phyloP scores from a whole-genome alignment of 805 yeast genomes.

The Ogataea degrootiae region DNA sequence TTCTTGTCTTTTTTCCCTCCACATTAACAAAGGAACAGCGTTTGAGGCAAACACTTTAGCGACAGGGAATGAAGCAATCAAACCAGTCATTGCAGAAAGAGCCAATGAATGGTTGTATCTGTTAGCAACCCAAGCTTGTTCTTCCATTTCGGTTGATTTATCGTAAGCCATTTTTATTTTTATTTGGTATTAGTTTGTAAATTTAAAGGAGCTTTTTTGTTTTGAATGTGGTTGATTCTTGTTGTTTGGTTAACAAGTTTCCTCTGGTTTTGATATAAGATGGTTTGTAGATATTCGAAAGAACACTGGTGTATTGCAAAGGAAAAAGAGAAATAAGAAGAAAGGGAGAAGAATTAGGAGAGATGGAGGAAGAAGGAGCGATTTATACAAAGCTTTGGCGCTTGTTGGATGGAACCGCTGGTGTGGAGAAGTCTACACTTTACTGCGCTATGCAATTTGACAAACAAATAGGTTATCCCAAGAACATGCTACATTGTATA shows the following conservation, averaged over 20 bases:
- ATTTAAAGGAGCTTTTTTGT: neutral
- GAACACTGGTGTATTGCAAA: neutral
- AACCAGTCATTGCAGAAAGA: slow-evolving; percentile 52
- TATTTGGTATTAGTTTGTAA: slow-evolving; percentile 1
- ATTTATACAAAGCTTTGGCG: neutral
- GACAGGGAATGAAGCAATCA: slow-evolving; percentile 54
- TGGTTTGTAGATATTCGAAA: too few species aligned
- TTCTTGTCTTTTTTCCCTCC: slow-evolving; percentile 36
- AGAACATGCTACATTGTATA: too few species aligned
- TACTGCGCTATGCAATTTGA: too few species aligned
- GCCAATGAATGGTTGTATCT: slow-evolving; percentile 49
- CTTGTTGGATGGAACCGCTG: neutral
- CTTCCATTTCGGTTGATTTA: slow-evolving; percentile 33
- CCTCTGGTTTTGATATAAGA: too few species aligned
- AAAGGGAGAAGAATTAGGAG: neutral
- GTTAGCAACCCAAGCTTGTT: slow-evolving; percentile 46
- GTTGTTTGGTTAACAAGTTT: neutral
- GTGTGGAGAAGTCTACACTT: neutral
- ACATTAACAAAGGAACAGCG: slow-evolving; percentile 54
- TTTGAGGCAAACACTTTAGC: slow-evolving; percentile 55
- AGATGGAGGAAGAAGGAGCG: neutral
- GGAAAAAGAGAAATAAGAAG: neutral
- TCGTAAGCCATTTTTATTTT: slow-evolving; percentile 21
- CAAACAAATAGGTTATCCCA: too few species aligned
- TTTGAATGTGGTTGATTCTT: neutral